Conservation (phyloP, 2,329 filamentous ascomycete species). For the Penicillium concentricum region DNA sequence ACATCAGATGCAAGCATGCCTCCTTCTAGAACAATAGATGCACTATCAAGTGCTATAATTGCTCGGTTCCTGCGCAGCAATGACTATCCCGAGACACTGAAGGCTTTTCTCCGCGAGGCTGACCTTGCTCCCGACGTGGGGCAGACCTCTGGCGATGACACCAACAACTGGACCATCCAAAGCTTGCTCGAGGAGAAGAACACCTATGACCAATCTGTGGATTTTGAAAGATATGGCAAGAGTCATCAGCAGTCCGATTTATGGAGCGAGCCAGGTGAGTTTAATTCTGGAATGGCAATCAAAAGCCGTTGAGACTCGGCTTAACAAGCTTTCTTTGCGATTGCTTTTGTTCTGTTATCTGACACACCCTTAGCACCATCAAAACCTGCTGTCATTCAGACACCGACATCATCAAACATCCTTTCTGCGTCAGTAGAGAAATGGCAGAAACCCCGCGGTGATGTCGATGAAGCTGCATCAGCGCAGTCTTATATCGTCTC, state of each 20-base stretch:
- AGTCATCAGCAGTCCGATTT: slow-evolving; percentile 40
- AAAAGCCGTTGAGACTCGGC: neutral
- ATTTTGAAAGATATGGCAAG: slow-evolving; percentile 56
- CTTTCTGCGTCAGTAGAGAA: slow-evolving; percentile 49
- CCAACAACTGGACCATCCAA: slow-evolving; percentile 56
- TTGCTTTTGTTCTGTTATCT: slow-evolving; percentile 7
- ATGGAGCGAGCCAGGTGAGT: slow-evolving; percentile 51
- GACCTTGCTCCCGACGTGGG: slow-evolving; percentile 54
- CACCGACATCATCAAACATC: slow-evolving; percentile 54
- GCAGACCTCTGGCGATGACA: slow-evolving; percentile 26
- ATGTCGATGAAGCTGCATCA: slow-evolving; percentile 7
- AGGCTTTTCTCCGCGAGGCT: slow-evolving; percentile 59
- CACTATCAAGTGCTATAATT: slow-evolving; percentile 38
- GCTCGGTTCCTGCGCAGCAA: slow-evolving; percentile 46
- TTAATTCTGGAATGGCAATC: neutral
- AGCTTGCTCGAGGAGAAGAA: slow-evolving; percentile 61
- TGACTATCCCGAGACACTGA: slow-evolving; percentile 52
- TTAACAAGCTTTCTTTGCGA: neutral
- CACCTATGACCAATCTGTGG: slow-evolving; percentile 54
- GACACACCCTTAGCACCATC: slow-evolving; percentile 44
- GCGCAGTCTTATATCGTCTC: slow-evolving; percentile 38
- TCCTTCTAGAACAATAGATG: slow-evolving; percentile 16
- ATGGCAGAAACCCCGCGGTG: slow-evolving; percentile 26
- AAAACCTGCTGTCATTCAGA: slow-evolving; percentile 41
- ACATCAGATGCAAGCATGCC: slow-evolving; percentile 11